Base-by-base conservation (phyloP, 345 rosid species). In the Streptanthus diversifolius region DNA sequence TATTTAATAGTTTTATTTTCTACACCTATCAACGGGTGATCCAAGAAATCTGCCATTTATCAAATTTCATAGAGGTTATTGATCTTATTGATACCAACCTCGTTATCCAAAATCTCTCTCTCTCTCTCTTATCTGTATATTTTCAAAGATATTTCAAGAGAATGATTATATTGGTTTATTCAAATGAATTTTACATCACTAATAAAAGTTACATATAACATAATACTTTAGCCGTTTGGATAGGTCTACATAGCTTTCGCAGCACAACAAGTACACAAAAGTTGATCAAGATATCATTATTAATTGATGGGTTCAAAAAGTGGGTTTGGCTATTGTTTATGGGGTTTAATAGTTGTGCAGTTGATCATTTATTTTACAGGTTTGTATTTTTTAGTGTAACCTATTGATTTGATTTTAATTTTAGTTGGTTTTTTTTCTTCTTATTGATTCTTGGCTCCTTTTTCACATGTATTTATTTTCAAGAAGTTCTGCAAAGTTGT, bases 31-130 rank as follows among this genome's bases (percentile, higher is more conserved):
- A 55, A 17, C 39, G 63, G 45, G 40, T 29, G 80, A 71, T 77
- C 63, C 72, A 48, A 64, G 55, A 69, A 37, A 61, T 59, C 21
- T 22, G 8, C 35, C n/a, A 33, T 37, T 67, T 33, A 62, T 44
- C 36, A 69, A 53, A 75, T 70, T 88, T 86, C 70, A 86, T 85
- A 71, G 89, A 93, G 73, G 87, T 90, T 9, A 83, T 92, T 77
- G 91, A 91, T 83, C 83, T 86, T 70, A 90, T 93, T 69, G 77
- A 90, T 21, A 82, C 90, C 22, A 87, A 96, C 73, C 85, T 84
- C 79, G 24, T 24, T 44, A 17, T 11, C 8, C 33, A 32, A 88
- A 89, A 18, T 12, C 71, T 87, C 1, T 22, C 10, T 59, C 68
- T 27, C 77, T 19, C 87, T 87, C 39, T 95, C 91, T 80, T 86